Evolutionary conservation across 2,329 filamentous ascomycete species (phyloP), one percentile per base, ranked within the genome.

Genomic region (Cladosporium sp.): DNA sequence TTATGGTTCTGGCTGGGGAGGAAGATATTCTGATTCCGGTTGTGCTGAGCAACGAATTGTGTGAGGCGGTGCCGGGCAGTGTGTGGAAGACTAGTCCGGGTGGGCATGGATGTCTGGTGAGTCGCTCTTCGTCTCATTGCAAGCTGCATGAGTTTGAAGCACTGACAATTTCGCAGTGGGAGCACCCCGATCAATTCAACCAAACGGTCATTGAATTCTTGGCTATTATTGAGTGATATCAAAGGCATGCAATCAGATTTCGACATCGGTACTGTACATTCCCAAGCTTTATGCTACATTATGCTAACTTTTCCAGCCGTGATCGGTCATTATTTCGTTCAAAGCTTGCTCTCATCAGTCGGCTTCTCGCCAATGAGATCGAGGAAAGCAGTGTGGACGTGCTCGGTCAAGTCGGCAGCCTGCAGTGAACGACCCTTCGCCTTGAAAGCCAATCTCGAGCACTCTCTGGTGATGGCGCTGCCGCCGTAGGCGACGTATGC

Each of bases 381-480:
- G 73, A 91, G 77, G 78, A 97, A 98, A 0, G 93, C 91, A 37
- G 82, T 82, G 73, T 96, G 90, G 11, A 99, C 91, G 79, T 97
- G 90, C 21, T 95, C 92, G 0, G 94, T 97, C 75, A 99, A 80
- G 78, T 98, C 95, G 71, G 91, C 93, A 0, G 95, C 95, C 81
- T 98, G 95, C 75, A 99, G 80, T 75, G 91, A 92, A 69, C 95
- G 86, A 0, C 95, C 94, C 74, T 89, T 91, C 77, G 93, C 91
- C 72, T 86, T 83, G 79, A 96, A 99, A 0, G 95, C 95, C 66
- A 93, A 81, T 59, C 92, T 86, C 23, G 94, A 97, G 75, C 91
- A 97, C 77, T 97, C 93, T 77, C 94, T 88, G 66, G 95, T 98
- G 65, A 99, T 87, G 23, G 89, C 87, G 72, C 91, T 92, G 2